phyloP scores from a whole-genome alignment of 1,139 yeast species.

The Yarrowia galli region DNA sequence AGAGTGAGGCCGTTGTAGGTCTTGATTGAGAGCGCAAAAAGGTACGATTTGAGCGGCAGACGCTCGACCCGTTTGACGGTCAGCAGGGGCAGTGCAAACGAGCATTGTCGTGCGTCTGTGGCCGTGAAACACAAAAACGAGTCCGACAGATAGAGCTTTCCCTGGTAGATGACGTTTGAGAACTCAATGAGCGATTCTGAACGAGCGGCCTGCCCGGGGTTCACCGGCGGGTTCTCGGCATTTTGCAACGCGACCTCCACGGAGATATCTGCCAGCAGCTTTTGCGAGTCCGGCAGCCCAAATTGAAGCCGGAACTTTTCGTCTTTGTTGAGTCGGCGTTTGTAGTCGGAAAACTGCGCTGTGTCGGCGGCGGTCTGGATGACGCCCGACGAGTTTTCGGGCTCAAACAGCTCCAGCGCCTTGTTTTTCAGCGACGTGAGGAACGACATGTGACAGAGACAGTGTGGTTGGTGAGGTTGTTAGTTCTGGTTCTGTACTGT shows the following conservation, averaged over 20 bases:
- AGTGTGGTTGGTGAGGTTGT: background rate
- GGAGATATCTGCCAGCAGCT: conserved; percentile 67
- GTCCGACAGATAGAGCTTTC: conserved; percentile 67
- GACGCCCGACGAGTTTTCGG: conserved; percentile 51
- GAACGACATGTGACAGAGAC: conserved; percentile 57
- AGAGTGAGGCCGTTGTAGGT: conserved; percentile 72
- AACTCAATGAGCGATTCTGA: conserved; percentile 43
- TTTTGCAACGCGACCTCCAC: conserved; percentile 70
- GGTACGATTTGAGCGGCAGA: conserved; percentile 74
- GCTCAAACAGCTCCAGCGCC: conserved; percentile 56
- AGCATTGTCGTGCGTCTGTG: conserved; percentile 71
- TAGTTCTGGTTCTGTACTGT: background rate
- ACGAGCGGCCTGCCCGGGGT: conserved; percentile 32
- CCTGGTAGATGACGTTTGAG: conserved; percentile 58
- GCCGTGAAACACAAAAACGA: conserved; percentile 80
- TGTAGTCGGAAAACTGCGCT: conserved; percentile 48
- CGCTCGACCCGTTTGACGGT: conserved; percentile 87
- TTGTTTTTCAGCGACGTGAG: conserved; percentile 58
- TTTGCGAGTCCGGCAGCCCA: conserved; percentile 74
- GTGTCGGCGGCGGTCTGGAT: conserved; percentile 43
- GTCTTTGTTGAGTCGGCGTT: conserved; percentile 59
- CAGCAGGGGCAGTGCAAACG: conserved; percentile 74
- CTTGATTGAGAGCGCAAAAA: conserved; percentile 77
- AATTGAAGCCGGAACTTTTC: conserved; percentile 72
- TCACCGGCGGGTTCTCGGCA: conserved; percentile 40